Evolutionary conservation across 495 filamentous ascomycete species (phyloP).

Genomic region (Lasiosphaeriaceae sp.): DNA sequence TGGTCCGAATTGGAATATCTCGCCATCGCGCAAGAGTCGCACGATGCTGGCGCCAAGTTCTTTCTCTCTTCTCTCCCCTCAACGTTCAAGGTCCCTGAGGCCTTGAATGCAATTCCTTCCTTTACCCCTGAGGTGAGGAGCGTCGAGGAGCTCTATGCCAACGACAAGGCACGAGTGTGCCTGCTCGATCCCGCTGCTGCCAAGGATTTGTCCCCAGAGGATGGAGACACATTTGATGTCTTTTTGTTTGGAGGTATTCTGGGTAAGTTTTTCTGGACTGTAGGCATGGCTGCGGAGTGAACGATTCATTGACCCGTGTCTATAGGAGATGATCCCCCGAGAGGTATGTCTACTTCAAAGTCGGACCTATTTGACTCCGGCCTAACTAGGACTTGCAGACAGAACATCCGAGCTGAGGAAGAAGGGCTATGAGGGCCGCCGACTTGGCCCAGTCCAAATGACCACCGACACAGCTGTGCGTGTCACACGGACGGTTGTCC

Average conservation of each 20-base stretch:
- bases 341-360: slow-evolving; percentile 56
- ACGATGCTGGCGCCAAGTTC: slow-evolving; percentile 63
- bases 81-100: slow-evolving; percentile 60
- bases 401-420: slow-evolving; percentile 88
- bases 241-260: slow-evolving; percentile 97
- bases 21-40: slow-evolving; percentile 76
- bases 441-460: slow-evolving; percentile 93
- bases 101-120: slow-evolving; percentile 54
- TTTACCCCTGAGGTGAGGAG: slow-evolving; percentile 65
- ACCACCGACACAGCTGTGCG: slow-evolving; percentile 96
- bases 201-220: slow-evolving; percentile 75
- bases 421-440: slow-evolving; percentile 84
- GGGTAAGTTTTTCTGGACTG: slow-evolving; percentile 54
- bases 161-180: slow-evolving; percentile 64
- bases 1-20: slow-evolving; percentile 93
- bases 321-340: slow-evolving; percentile 87
- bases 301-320: not conserved
- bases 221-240: slow-evolving; percentile 77
- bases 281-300: not conserved
- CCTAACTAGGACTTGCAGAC: slow-evolving; percentile 50
- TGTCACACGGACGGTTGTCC: slow-evolving; percentile 83
- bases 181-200: slow-evolving; percentile 81
- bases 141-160: slow-evolving; percentile 73
- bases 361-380: not conserved
- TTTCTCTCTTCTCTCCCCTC: slow-evolving; percentile 78